A percentile compares a stretch with the other conserved stretches of the same genome.
Evolutionary conservation across 257 asterid genomes (phyloP).

Genomic region (Orobanche coerulescens): DNA sequence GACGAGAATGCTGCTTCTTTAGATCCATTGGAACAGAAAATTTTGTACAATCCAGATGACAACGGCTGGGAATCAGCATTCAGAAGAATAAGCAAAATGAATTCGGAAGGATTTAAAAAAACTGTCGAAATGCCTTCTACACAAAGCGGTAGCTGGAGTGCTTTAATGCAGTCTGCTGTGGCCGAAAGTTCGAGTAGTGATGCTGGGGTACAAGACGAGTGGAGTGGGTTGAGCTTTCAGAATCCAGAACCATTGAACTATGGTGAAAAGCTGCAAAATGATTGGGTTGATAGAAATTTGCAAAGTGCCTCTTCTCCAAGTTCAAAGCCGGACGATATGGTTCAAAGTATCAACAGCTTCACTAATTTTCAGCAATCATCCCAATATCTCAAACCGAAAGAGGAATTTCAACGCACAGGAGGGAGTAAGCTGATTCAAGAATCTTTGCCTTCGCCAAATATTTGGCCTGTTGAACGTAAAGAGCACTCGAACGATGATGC

Average conservation of each 20-base stretch:
- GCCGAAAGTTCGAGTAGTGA: constrained; percentile 73
- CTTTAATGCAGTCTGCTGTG: constrained; percentile 88
- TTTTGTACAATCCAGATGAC: constrained; percentile 46
- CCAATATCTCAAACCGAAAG: constrained; percentile 32
- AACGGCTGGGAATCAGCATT: constrained; percentile 42
- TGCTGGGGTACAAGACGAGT: constrained; percentile 68
- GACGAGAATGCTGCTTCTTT: constrained; percentile 31
- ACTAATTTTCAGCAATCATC: constrained; percentile 35
- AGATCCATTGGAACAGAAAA: constrained; percentile 65
- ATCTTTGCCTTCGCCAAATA: constrained; percentile 11
- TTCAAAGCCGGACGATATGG: constrained; percentile 36
- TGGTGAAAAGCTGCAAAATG: constrained; percentile 35
- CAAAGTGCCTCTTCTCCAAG: constrained; percentile 42
- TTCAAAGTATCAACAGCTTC: constrained; percentile 29
- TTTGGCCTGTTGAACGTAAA: constrained; percentile 27
- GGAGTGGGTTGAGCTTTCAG: constrained; percentile 79
- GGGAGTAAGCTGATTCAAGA: neutral
- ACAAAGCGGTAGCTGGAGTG: constrained; percentile 87
- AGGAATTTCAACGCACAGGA: constrained; percentile 29
- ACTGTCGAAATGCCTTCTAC: constrained; percentile 29
- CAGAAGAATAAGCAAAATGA: constrained; percentile 23
- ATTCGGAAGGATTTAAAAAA: constrained; percentile 26
- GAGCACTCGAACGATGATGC: constrained; percentile 19
- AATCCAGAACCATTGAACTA: constrained; percentile 45
- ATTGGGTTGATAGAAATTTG: constrained; percentile 53